Conservation (phyloP, 108 stramenopile species). For the Asterionellopsis glacialis region DNA sequence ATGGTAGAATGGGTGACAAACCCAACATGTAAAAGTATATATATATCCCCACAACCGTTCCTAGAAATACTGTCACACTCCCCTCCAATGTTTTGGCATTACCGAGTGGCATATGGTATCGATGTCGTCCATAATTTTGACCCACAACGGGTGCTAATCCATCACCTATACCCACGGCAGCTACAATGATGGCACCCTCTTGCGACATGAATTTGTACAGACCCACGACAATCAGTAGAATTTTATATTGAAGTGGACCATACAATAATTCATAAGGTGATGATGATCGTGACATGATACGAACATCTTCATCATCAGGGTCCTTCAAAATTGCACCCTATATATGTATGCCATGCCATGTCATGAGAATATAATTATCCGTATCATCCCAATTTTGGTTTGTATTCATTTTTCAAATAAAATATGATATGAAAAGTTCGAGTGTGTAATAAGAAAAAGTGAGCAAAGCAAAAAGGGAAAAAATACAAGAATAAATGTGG, state of each 20-base stretch:
- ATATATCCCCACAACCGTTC: slow-evolving; percentile 53
- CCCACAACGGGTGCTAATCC: slow-evolving; percentile 53
- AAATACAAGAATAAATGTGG: no score
- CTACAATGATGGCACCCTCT: slow-evolving; percentile 36
- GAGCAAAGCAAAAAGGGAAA: no score
- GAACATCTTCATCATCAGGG: slow-evolving; percentile 53
- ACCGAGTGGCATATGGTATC: slow-evolving; percentile 52
- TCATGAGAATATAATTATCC: no score
- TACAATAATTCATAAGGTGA: slow-evolving; percentile 50
- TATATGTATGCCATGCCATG: slow-evolving; percentile 27
- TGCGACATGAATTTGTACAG: slow-evolving; percentile 24
- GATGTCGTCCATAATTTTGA: slow-evolving; percentile 46
- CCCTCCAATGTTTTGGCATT: slow-evolving; percentile 72
- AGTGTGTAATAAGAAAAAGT: no score
- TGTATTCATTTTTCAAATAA: no score
- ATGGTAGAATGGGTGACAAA: slow-evolving; percentile 27
- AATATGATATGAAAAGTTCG: no score
- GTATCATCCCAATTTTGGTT: no score
- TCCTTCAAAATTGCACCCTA: slow-evolving; percentile 48
- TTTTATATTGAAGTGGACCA: slow-evolving; percentile 58
- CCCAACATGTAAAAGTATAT: slow-evolving; percentile 49
- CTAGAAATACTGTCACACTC: slow-evolving; percentile 60
- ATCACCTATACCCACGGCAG: slow-evolving; percentile 59
- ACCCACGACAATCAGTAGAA: slow-evolving; percentile 40
- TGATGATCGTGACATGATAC: slow-evolving; percentile 45